Conservation (phyloP, 176 grass and related monocot genomes). For the Zoysia pacifica region DNA sequence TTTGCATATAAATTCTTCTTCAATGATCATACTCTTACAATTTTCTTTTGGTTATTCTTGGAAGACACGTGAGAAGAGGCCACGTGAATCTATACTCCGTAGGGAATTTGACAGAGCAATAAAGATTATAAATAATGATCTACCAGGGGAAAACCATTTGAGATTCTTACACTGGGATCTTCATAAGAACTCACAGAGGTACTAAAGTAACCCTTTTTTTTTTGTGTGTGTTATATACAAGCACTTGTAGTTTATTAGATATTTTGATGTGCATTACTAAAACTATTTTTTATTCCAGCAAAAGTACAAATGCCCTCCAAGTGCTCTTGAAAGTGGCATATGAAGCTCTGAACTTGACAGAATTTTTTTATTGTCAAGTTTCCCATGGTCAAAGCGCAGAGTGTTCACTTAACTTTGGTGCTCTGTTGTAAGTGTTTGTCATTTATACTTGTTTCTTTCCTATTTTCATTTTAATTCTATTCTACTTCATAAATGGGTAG, state of each 20-base stretch:
- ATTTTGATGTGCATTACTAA: slow-evolving; percentile 34
- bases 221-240: slow-evolving; percentile 9
- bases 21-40: slow-evolving; percentile 26
- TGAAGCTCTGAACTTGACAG: slow-evolving; percentile 79
- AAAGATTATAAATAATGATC: slow-evolving; percentile 73
- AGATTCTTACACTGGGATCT: slow-evolving; percentile 99
- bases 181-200: slow-evolving; percentile 85
- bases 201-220: slow-evolving; percentile 6
- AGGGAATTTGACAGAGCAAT: slow-evolving; percentile 80
- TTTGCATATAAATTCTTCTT: slow-evolving; percentile 16
- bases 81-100: slow-evolving; percentile 87
- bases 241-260: slow-evolving; percentile 16
- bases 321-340: slow-evolving; percentile 75
- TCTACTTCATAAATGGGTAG: slow-evolving; percentile 20
- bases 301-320: slow-evolving; percentile 73
- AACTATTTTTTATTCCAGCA: slow-evolving; percentile 46
- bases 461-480: slow-evolving; percentile 18
- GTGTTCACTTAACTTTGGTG: slow-evolving; percentile 43
- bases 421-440: slow-evolving; percentile 59
- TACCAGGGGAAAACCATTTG: slow-evolving; percentile 67
- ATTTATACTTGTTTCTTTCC: slow-evolving; percentile 7
- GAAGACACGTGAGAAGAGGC: slow-evolving; percentile 76
- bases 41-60: slow-evolving; percentile 31
- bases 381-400: slow-evolving; percentile 45
- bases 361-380: slow-evolving; percentile 78